Base-by-base conservation (phyloP, 192 early-diverging fungal species). In the Coemansia sp. region DNA sequence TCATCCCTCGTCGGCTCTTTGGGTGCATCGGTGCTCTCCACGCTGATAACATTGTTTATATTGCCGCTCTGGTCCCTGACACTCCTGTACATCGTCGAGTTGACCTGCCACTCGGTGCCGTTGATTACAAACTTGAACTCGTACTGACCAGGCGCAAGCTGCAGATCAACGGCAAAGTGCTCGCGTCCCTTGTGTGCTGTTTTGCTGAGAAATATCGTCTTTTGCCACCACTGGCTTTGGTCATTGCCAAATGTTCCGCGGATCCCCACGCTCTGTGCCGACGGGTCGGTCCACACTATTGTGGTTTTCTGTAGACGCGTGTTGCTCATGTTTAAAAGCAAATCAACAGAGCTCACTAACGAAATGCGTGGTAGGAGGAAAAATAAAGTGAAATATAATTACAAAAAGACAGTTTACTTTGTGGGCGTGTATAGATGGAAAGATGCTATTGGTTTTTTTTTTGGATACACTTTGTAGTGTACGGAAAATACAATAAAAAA, bases 51-150 rank as follows among this genome's bases (percentile, higher is more conserved):
- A 22, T 73, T 73, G 55, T 73, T 73, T 9, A 46, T 46, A 35
- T 73, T 73, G 20, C 70, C 70, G 32, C 41, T 36, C 3, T 58
- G 63, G 39, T 73, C 70, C 14, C 46, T 43, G 0, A 38, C 58
- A 13, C 49, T 61, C 18, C 50, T 35, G 51, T 73, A 73, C 30
- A 14, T 23, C 4, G 32, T 26, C 25, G 61, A 13, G 50, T 54
- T 58, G 45, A 66, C 37, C 34, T 46, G 58, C 70, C 70, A 73
- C n/a, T 73, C 62, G 10, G 40, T 32, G 11, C 41, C 54, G 43
- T 73, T 53, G 41, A 73, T 35, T 17, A 73, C 58, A 48, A 61
- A 73, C 38, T 73, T 73, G 50, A 73, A 73, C 55, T 65, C 63
- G 58, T 73, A 73, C 19, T 42, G 42, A 3, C 70, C 70, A 1